Conservation (phyloP, 805 yeast genomes). For the Metschnikowia matae region DNA sequence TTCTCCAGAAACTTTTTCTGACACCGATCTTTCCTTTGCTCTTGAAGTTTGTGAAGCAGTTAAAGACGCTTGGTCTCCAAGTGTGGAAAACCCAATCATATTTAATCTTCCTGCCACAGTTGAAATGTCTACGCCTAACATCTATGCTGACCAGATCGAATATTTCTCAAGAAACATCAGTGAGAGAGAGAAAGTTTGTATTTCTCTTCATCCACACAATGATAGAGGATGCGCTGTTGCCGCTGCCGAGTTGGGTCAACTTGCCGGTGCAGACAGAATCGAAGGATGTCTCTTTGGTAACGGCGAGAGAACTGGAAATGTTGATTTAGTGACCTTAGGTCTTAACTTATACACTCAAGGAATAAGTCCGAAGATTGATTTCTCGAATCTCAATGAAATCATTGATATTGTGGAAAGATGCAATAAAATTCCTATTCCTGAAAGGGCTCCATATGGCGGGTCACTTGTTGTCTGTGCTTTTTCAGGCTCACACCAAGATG, state of each 20-base stretch:
- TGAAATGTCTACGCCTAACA: slow-evolving; percentile 75
- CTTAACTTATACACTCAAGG: slow-evolving; percentile 79
- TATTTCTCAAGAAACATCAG: slow-evolving; percentile 58
- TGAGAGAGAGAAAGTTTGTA: slow-evolving; percentile 66
- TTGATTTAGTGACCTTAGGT: slow-evolving; percentile 74
- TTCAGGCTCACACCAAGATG: slow-evolving; percentile 85
- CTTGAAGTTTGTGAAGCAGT: slow-evolving; percentile 71
- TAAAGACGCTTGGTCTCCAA: slow-evolving; percentile 69
- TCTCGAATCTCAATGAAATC: slow-evolving; percentile 59
- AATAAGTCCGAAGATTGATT: slow-evolving; percentile 64
- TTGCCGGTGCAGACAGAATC: slow-evolving; percentile 86
- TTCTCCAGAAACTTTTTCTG: slow-evolving; percentile 77
- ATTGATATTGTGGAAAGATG: slow-evolving; percentile 74
- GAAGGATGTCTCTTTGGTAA: slow-evolving; percentile 85
- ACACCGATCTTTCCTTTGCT: slow-evolving; percentile 61
- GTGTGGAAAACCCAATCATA: slow-evolving; percentile 61
- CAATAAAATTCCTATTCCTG: slow-evolving; percentile 75
- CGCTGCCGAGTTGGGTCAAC: slow-evolving; percentile 74
- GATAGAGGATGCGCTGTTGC: slow-evolving; percentile 90
- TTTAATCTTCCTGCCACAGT: slow-evolving; percentile 85
- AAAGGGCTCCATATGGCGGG: slow-evolving; percentile 82
- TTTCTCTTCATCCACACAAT: slow-evolving; percentile 79
- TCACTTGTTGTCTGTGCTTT: slow-evolving; percentile 80
- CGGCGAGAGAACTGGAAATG: slow-evolving; percentile 87
- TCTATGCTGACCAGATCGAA: slow-evolving; percentile 83